Percentiles rank a stretch among this genome's conserved stretches.
Conservation (phyloP, 805 yeast species). For the Candida boleticola region DNA sequence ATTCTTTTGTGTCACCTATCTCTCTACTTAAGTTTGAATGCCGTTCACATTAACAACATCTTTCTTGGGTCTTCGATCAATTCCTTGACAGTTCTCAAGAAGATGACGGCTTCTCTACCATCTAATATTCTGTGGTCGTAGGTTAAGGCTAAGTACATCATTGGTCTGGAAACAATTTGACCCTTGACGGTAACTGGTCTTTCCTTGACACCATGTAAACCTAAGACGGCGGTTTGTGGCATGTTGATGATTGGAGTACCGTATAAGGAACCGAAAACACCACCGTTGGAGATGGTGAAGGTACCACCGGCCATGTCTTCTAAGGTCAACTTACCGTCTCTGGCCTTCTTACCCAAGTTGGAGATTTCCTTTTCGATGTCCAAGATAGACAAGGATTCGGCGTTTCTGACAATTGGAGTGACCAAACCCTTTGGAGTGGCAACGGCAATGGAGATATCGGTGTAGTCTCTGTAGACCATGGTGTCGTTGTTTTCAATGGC, state of each 20-base stretch:
- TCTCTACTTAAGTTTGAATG: too few species aligned
- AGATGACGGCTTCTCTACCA: slow-evolving; percentile 98
- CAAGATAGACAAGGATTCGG: slow-evolving; percentile 83
- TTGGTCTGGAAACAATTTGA: slow-evolving; percentile 93
- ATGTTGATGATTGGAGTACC: slow-evolving; percentile 98
- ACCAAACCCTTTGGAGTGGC: slow-evolving; percentile 99
- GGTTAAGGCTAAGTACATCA: slow-evolving; percentile 99
- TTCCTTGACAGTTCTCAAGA: slow-evolving; percentile 94
- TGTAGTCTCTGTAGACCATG: slow-evolving; percentile 93
- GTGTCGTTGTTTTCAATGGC: slow-evolving; percentile 90
- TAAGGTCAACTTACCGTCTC: slow-evolving; percentile 92
- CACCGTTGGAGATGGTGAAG: slow-evolving; percentile 98
- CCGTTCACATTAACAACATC: slow-evolving; percentile 62
- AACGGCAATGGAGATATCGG: slow-evolving; percentile 93
- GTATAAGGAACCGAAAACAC: slow-evolving; percentile 95
- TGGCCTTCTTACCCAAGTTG: slow-evolving; percentile 83
- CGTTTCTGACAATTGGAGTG: slow-evolving; percentile 96
- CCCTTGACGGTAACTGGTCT: slow-evolving; percentile 97
- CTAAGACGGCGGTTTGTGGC: slow-evolving; percentile 98
- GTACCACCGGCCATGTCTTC: slow-evolving; percentile 99
- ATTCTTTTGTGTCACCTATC: too few species aligned
- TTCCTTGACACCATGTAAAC: slow-evolving; percentile 95
- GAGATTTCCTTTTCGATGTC: slow-evolving; percentile 88
- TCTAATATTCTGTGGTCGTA: slow-evolving; percentile 98
- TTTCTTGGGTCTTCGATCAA: slow-evolving; percentile 98